Percentiles rank a stretch among this genome's conserved stretches.
phyloP scores from a whole-genome alignment of 768 basidiomycete species.

The Daedalea quercina region DNA sequence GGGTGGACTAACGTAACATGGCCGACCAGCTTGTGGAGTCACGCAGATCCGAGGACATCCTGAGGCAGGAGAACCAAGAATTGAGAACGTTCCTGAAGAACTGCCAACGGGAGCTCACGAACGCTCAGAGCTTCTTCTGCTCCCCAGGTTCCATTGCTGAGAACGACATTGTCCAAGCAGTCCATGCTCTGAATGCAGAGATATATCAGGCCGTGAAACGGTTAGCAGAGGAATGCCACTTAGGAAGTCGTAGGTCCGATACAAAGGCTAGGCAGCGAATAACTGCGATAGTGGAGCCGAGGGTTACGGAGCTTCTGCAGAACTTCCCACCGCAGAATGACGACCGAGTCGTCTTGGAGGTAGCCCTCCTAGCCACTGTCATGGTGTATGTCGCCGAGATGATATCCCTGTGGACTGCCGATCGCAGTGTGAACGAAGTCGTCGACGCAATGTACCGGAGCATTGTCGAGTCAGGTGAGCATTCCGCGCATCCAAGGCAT shows the following conservation, averaged over 20 bases:
- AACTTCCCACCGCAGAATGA: background rate
- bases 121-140: conserved; percentile 39
- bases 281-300: background rate
- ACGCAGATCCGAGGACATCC: background rate
- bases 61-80: background rate
- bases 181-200: conserved; percentile 40
- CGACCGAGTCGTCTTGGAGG: conserved; percentile 7
- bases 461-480: background rate
- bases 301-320: background rate
- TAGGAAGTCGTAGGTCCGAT: conserved; percentile 9
- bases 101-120: conserved; percentile 40
- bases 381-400: too few relatives aligned
- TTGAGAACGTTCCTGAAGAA: conserved; percentile 18
- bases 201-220: conserved; percentile 45
- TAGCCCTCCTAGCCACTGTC: conserved; percentile 7
- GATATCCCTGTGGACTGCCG: background rate
- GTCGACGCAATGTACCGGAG: background rate
- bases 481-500: background rate
- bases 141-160: conserved; percentile 37
- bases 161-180: conserved; percentile 37
- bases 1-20: background rate
- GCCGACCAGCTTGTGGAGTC: background rate
- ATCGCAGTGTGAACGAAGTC: background rate
- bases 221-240: conserved; percentile 35
- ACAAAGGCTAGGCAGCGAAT: background rate